These are phyloP conservation scores for Erigeron canadensis DNA, from an alignment of 129 eudicot species.

Conservation along the genomic window DNA sequence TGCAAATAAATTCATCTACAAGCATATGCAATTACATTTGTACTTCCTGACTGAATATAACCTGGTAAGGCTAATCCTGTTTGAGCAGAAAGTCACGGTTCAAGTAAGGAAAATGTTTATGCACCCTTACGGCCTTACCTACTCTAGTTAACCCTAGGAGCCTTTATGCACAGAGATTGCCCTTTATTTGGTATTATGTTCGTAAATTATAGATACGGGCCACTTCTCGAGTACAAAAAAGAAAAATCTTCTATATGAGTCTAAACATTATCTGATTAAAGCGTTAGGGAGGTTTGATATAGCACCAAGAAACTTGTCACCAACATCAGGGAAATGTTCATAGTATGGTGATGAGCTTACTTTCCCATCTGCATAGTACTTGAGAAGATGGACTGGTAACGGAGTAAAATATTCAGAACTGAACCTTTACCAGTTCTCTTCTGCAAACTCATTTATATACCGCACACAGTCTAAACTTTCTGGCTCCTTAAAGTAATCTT, in stretches of 20 bases:
- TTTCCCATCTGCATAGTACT: constrained; percentile 48
- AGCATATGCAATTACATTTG: not conserved
- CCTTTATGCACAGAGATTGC: not conserved
- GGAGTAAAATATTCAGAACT: constrained; percentile 38
- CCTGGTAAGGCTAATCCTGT: not conserved
- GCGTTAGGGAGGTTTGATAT: constrained; percentile 52
- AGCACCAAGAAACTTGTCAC: constrained; percentile 58
- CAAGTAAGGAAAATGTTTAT: not conserved
- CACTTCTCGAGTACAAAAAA: not conserved
- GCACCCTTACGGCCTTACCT: too few relatives aligned
- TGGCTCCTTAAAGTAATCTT: constrained; percentile 49
- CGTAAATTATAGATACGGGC: constrained; percentile 1
- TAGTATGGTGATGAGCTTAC: constrained; percentile 43
- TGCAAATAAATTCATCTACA: not conserved
- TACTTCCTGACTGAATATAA: not conserved
- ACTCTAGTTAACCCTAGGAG: not conserved
- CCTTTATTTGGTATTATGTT: not conserved
- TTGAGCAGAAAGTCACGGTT: not conserved
- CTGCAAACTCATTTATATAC: constrained; percentile 48
- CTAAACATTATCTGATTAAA: constrained; percentile 31
- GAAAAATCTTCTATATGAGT: not conserved
- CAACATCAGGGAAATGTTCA: constrained; percentile 54
- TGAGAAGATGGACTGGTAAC: constrained; percentile 53
- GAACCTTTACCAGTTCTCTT: constrained; percentile 53
- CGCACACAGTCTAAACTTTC: constrained; percentile 41